These are phyloP conservation scores for Sutorius eximius DNA, from an alignment of 1,284 basidiomycete genomes.

Conservation along the genomic window DNA sequence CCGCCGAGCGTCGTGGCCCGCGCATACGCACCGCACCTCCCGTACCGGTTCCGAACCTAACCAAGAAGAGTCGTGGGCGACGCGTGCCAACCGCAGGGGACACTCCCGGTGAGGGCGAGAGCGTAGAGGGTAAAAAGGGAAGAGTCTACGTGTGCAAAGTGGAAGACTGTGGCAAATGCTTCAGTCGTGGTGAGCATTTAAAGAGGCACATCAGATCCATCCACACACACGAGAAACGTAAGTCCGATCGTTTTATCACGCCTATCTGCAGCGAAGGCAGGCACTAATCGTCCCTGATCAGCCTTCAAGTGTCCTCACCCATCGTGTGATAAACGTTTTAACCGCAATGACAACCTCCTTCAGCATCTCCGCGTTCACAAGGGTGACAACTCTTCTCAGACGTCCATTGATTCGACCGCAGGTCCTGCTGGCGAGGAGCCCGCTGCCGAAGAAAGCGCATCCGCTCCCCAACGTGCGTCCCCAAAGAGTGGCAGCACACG, in stretches of 20 bases:
- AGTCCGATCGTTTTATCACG: conserved; percentile 31
- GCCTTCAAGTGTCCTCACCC: conserved; percentile 59
- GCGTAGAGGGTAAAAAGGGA: conserved; percentile 39
- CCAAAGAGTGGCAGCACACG: conserved; percentile 25
- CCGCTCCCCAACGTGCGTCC: conserved; percentile 26
- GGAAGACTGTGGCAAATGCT: conserved; percentile 68
- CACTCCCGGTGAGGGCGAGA: conserved; percentile 28
- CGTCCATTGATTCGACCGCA: conserved; percentile 33
- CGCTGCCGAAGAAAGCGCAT: conserved; percentile 22
- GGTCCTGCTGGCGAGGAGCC: conserved; percentile 30
- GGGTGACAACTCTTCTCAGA: conserved; percentile 40
- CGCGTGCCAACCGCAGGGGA: conserved; percentile 55
- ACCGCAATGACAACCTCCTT: conserved; percentile 62
- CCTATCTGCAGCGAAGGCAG: conserved; percentile 12
- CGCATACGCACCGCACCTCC: conserved; percentile 46
- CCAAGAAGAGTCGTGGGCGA: conserved; percentile 70
- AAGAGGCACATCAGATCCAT: conserved; percentile 76
- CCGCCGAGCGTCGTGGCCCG: conserved; percentile 35
- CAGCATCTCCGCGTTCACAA: conserved; percentile 62
- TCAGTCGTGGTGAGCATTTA: conserved; percentile 73
- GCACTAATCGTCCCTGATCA: conserved; percentile 36
- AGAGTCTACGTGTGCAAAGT: conserved; percentile 65
- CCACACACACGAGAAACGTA: conserved; percentile 78
- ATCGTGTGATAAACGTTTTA: conserved; percentile 59
- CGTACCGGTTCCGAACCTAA: conserved; percentile 66